Conservation (phyloP, 1,139 yeast genomes). For the Hemisphaericaspora lyxosophila region DNA sequence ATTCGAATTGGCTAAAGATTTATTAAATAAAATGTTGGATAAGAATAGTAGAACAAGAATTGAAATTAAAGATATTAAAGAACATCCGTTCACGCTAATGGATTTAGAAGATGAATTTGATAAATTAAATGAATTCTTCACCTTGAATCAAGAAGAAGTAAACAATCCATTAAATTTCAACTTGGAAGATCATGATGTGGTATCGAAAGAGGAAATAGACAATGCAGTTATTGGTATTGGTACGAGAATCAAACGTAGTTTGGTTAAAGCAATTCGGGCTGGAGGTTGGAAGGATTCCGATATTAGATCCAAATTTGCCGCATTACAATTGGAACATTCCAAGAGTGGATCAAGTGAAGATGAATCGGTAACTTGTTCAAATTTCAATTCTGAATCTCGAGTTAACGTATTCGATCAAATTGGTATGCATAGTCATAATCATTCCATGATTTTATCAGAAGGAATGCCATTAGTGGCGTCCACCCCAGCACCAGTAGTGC, state of each 20-base stretch:
- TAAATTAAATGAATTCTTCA: constrained; percentile 38
- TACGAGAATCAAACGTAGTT: constrained; percentile 57
- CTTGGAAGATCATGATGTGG: constrained; percentile 25
- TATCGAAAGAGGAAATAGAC: constrained; percentile 67
- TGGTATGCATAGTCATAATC: constrained; percentile 16
- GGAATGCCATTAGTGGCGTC: constrained; percentile 11
- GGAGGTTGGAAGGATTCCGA: constrained; percentile 30
- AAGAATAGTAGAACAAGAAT: constrained; percentile 73
- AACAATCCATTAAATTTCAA: constrained; percentile 9
- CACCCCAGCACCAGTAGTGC: constrained; percentile 3
- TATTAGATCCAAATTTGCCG: constrained; percentile 24
- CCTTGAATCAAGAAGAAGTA: constrained; percentile 24
- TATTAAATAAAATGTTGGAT: constrained; percentile 60
- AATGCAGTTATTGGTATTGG: constrained; percentile 83
- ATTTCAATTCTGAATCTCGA: constrained; percentile 15
- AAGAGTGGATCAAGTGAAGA: constrained; percentile 38
- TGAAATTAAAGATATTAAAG: constrained; percentile 70
- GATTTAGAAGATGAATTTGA: constrained; percentile 52
- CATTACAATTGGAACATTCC: constrained; percentile 27
- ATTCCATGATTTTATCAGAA: constrained; percentile 41
- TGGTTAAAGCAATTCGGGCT: constrained; percentile 51
- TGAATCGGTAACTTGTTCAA: constrained; percentile 22
- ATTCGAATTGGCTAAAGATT: constrained; percentile 62
- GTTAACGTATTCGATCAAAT: not conserved
- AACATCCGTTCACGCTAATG: constrained; percentile 73